Evolutionary conservation across 2,329 filamentous ascomycete species (phyloP).

Genomic region (Exophiala sideris): DNA sequence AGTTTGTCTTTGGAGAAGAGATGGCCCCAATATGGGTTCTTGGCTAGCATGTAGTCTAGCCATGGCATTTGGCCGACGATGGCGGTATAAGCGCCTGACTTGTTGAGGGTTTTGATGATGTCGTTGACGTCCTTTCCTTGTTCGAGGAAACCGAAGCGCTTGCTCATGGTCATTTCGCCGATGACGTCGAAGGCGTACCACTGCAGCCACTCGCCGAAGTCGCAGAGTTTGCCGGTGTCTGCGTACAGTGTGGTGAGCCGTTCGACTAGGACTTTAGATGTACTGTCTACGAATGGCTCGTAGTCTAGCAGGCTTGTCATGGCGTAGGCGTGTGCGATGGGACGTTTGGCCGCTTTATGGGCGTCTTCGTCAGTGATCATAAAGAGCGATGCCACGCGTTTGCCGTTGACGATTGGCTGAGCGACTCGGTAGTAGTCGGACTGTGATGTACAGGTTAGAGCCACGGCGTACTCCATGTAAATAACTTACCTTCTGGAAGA

Average conservation of each 20-base stretch:
- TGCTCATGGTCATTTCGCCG: conserved; percentile 34
- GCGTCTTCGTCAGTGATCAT: conserved; percentile 70
- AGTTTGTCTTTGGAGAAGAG: background rate
- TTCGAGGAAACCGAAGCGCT: conserved; percentile 33
- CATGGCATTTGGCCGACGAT: conserved; percentile 58
- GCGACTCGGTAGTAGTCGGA: conserved; percentile 12
- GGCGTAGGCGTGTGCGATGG: conserved; percentile 69
- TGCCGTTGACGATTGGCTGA: conserved; percentile 49
- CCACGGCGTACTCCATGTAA: background rate
- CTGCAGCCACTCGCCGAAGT: conserved; percentile 40
- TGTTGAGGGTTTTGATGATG: conserved; percentile 34
- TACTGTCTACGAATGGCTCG: conserved; percentile 74
- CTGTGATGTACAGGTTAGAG: background rate
- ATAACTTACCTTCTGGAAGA: conserved; percentile 10
- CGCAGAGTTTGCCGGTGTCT: conserved; percentile 9
- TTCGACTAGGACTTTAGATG: conserved; percentile 64
- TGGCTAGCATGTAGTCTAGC: conserved; percentile 65
- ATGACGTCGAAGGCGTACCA: conserved; percentile 36
- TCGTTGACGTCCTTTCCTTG: conserved; percentile 31
- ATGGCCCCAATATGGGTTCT: conserved; percentile 50
- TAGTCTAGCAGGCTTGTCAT: conserved; percentile 4
- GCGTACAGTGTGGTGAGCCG: conserved; percentile 57
- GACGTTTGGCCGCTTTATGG: conserved; percentile 69
- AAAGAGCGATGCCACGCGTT: conserved; percentile 69
- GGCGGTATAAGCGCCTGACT: conserved; percentile 2